phyloP scores from a whole-genome alignment of 2,329 filamentous ascomycete genomes.

The Aspergillus pseudotamarii region DNA sequence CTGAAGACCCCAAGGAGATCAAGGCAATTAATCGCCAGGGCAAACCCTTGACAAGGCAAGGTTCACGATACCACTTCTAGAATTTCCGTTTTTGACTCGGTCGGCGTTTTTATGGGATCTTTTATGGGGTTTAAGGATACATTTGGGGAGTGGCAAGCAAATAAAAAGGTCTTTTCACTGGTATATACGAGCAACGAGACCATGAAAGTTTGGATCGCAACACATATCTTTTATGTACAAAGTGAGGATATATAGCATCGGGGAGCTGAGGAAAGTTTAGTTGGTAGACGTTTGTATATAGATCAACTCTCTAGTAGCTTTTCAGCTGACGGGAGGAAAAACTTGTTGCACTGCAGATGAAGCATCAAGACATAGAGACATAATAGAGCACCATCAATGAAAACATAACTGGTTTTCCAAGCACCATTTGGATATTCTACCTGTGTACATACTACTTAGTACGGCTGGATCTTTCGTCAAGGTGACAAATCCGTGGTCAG shows the following conservation, averaged over 20 bases:
- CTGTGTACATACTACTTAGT: background rate
- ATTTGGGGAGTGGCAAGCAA: slow-evolving; percentile 13
- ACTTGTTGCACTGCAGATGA: background rate
- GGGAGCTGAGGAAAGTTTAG: background rate
- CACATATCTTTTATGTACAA: slow-evolving; percentile 6
- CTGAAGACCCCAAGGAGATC: slow-evolving; percentile 41
- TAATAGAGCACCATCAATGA: background rate
- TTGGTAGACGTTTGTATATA: slow-evolving; percentile 2
- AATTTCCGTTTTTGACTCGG: slow-evolving; percentile 3
- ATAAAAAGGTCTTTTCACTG: slow-evolving; percentile 15
- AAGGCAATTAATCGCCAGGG: slow-evolving; percentile 51
- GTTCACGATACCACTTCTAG: slow-evolving; percentile 51
- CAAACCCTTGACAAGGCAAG: slow-evolving; percentile 55
- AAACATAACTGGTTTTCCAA: background rate
- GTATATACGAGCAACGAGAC: slow-evolving; percentile 25
- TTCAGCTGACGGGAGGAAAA: background rate
- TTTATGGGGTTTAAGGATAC: slow-evolving; percentile 1
- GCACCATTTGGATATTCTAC: background rate
- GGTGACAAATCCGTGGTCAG: slow-evolving; percentile 12
- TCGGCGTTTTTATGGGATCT: slow-evolving; percentile 13
- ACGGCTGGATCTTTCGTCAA: background rate
- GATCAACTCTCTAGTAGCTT: background rate
- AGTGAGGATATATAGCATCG: background rate
- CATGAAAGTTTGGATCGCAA: slow-evolving; percentile 18
- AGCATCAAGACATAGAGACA: background rate